These are phyloP conservation scores for Cercospora zeae-maydis DNA, from an alignment of 2,329 filamentous ascomycete species.

Conservation along the genomic window DNA sequence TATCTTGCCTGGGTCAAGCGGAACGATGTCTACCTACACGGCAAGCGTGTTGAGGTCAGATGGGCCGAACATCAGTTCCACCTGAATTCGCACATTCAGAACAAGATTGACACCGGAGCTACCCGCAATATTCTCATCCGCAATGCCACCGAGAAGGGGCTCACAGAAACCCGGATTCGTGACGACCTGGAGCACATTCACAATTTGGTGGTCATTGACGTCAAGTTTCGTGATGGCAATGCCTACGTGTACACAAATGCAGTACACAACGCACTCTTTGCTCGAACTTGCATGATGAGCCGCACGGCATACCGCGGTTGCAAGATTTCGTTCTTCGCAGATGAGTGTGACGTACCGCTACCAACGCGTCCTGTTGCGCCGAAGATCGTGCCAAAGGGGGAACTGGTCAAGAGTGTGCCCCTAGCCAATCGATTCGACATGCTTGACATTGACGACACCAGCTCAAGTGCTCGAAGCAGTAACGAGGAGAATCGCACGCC, in stretches of 20 bases:
- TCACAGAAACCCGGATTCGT: slow-evolving; percentile 63
- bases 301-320: slow-evolving; percentile 64
- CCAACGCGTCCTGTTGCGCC: slow-evolving; percentile 32
- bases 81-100: slow-evolving; percentile 59
- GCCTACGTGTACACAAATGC: slow-evolving; percentile 73
- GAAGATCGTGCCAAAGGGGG: slow-evolving; percentile 30
- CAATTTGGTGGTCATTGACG: slow-evolving; percentile 66
- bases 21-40: slow-evolving; percentile 65
- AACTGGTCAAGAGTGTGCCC: slow-evolving; percentile 39
- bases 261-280: slow-evolving; percentile 70
- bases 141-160: slow-evolving; percentile 46
- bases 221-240: slow-evolving; percentile 57
- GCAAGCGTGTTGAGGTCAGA: slow-evolving; percentile 63
- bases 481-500: slow-evolving; percentile 25
- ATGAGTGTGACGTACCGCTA: slow-evolving; percentile 67
- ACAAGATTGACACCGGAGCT: slow-evolving; percentile 63
- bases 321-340: slow-evolving; percentile 66
- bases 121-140: slow-evolving; percentile 71
- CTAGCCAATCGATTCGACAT: slow-evolving; percentile 61
- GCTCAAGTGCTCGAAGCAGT: slow-evolving; percentile 7
- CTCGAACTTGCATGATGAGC: slow-evolving; percentile 72
- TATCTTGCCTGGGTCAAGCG: slow-evolving; percentile 64
- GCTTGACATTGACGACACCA: slow-evolving; percentile 50
- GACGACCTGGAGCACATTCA: slow-evolving; percentile 79
- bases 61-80: slow-evolving; percentile 71